Base-by-base conservation (phyloP, 305 asterid species). In the Fraxinus latifolia region DNA sequence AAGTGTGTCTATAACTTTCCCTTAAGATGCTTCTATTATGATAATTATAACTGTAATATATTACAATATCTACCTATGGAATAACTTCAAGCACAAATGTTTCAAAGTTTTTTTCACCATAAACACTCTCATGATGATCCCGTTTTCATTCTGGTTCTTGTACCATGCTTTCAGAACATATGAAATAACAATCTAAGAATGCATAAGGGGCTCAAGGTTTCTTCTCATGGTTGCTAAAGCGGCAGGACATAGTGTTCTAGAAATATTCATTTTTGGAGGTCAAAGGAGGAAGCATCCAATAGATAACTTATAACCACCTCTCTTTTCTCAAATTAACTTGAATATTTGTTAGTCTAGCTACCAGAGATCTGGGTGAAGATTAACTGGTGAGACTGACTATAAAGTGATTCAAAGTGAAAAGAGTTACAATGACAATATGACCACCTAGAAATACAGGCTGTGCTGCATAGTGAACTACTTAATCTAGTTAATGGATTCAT, bases 351-450 rank as follows among this genome's bases (percentile, higher is more conserved):
- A 74, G 37, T 83, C 58, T 37, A 23, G 47, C 62, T 79, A 77
- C 47, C 53, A 78, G 37, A 62, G 82, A 67, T 81, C 68, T 50
- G 58, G 60, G 39, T 29, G 42, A 70, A 31, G 75, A 70, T 14
- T 25, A 65, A 4, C 34, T 1, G 9, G n/a, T 25, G 33, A 21
- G 34, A 23, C 71, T 23, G 33, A 62, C 72, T 65, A 47, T 6
- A 36, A 74, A 65, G 36, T 34, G 21, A 81, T 80, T 75, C 23
- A 53, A 19, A 29, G 53, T 47, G 76, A 34, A 79, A 55, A 36
- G n/a, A 33, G 27, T 17, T 31, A 2, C 32, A 14, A 36, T 50
- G 55, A 39, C 68, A 77, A 55, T 71, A 77, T 15, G 60, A 73
- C 17, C 9, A 60, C 50, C 68, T 19, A 47, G 50, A 15, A 2